Base-by-base conservation (phyloP, 257 asterid species). In the Fraxinus cuspidata region DNA sequence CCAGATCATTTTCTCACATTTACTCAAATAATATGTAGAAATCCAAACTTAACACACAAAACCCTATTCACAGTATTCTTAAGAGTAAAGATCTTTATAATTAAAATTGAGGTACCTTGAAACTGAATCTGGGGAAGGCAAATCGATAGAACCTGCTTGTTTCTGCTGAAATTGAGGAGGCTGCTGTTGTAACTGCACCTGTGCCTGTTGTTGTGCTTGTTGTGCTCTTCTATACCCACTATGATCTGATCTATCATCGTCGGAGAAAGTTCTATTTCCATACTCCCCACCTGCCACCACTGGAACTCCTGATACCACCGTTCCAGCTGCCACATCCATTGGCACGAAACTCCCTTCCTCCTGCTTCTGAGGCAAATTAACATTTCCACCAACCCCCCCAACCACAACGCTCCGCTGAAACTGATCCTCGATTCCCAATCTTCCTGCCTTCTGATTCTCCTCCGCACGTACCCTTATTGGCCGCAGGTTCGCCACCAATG, bases 81-180 rank as follows among this genome's bases (percentile, higher is more conserved):
- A 37, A 28, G 34, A 37, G 32, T 71, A 42, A 44, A 15, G 81
- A 72, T 29, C 19, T 65, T 56, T 3, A 25, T 4, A 7, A 27
- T 63, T 29, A 3, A 27, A 63, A 63, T 63, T 27, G n/a, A 7
- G 56, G 67, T 89, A 93, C 99, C 99, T 95, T 40, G 99, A 95
- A 78, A 88, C 93, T 58, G 98, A 95, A 86, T 89, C 96, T 76
- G 97, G 98, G 37, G 99, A 93, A 71, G 92, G 89, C 83, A 89
- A 82, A 71, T 95, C 98, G 80, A 83, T 66, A n/a, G 77, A 84
- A 40, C 79, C 88, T 47, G 82, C 68, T 76, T 82, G 90, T 81
- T 85, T 91, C 70, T 80, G 92, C 84, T 91, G 96, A 79, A 87
- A 74, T 16, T 89, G 96, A 51, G 79, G 69, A 51, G 81, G 65